Conservation (phyloP, 2,329 filamentous ascomycete species). For the Aphanocladium album region DNA sequence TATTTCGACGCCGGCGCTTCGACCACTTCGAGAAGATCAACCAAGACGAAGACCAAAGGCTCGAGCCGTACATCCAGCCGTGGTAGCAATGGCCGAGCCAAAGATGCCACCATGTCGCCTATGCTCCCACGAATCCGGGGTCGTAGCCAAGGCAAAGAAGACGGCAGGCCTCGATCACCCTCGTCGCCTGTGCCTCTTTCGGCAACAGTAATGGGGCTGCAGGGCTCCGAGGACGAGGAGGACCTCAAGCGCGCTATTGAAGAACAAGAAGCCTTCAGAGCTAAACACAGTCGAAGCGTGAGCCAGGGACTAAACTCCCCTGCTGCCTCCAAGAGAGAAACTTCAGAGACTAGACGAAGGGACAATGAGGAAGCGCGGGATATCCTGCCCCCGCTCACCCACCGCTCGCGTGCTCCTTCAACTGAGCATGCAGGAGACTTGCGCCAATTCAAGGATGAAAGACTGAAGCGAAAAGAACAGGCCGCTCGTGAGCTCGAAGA, state of each 20-base stretch:
- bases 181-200: conserved; percentile 77
- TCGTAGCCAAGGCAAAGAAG: conserved; percentile 56
- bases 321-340: conserved; percentile 29
- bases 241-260: conserved; percentile 50
- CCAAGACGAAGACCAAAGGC: conserved; percentile 25
- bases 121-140: conserved; percentile 51
- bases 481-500: conserved; percentile 85
- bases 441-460: conserved; percentile 53
- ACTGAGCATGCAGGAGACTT: conserved; percentile 50
- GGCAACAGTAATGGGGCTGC: conserved; percentile 34
- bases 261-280: conserved; percentile 52
- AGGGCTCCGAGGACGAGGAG: conserved; percentile 59
- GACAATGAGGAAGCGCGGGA: conserved; percentile 28
- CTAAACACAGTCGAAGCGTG: conserved; percentile 48
- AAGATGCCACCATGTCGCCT: conserved; percentile 37
- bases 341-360: conserved; percentile 35
- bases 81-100: conserved; percentile 40
- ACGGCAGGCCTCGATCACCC: conserved; percentile 63
- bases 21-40: conserved; percentile 40
- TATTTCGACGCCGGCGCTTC: conserved; percentile 34
- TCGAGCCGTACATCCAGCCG: conserved; percentile 47
- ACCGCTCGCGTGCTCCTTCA: conserved; percentile 33
- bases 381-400: conserved; percentile 25
- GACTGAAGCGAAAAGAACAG: conserved; percentile 63
- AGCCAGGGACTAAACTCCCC: conserved; percentile 38